Evolutionary conservation across 148 eudicot genomes (phyloP).

Genomic region (Cornus florida): DNA sequence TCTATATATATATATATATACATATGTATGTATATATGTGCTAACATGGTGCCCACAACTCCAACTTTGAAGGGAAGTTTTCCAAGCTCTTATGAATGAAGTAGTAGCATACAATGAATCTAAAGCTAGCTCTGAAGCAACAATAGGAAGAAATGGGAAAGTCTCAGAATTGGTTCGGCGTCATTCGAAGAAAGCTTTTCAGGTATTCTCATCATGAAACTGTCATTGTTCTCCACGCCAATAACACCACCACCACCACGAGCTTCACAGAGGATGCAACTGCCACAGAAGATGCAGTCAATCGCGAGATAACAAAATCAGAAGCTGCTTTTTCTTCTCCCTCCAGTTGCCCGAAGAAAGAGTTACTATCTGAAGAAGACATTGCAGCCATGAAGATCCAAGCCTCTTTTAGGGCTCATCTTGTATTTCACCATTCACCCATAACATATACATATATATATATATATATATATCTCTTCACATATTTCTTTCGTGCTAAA

Average conservation of each 20-base stretch:
- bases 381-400: slow-evolving; percentile 65
- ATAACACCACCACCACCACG: slow-evolving; percentile 49
- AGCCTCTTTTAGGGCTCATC: slow-evolving; percentile 76
- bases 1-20: too few relatives aligned
- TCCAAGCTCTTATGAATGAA: too few relatives aligned
- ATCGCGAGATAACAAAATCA: slow-evolving; percentile 15
- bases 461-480: too few relatives aligned
- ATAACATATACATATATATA: neutral
- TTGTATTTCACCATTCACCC: slow-evolving; percentile 28
- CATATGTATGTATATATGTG: too few relatives aligned
- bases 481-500: neutral
- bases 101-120: too few relatives aligned
- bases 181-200: slow-evolving; percentile 32
- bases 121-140: too few relatives aligned
- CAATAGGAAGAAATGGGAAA: too few relatives aligned
- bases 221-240: slow-evolving; percentile 59
- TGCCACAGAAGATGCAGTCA: slow-evolving; percentile 27
- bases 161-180: too few relatives aligned
- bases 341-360: neutral
- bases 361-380: slow-evolving; percentile 34
- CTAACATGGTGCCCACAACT: too few relatives aligned
- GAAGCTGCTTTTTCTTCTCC: slow-evolving; percentile 22
- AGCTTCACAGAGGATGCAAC: slow-evolving; percentile 34
- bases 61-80: too few relatives aligned
- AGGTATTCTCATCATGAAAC: slow-evolving; percentile 28